A percentile compares a stretch with the other conserved stretches of the same genome.
Evolutionary conservation across 2,329 filamentous ascomycete species (phyloP).

Genomic region (Leptographium galeiforme): DNA sequence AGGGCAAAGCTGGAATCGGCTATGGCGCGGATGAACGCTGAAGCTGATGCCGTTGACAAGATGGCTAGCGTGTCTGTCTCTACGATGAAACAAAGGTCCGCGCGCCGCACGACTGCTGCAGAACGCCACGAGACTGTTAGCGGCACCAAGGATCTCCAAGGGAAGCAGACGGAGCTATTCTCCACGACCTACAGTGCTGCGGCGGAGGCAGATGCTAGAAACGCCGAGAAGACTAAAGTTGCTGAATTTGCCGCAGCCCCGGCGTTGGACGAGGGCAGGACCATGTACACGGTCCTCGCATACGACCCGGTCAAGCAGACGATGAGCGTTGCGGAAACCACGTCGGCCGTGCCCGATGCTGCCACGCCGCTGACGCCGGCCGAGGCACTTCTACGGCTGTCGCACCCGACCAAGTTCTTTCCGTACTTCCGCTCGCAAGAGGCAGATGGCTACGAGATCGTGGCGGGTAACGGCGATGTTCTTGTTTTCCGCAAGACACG

Average conservation of each 20-base stretch:
- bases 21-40: conserved; percentile 17
- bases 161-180: too few species aligned
- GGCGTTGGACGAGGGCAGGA: too few species aligned
- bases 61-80: conserved; percentile 15
- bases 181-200: too few species aligned
- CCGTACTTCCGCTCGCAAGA: conserved; percentile 47
- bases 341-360: conserved; percentile 35
- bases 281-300: conserved; percentile 50
- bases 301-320: conserved; percentile 47
- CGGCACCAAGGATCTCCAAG: too few species aligned
- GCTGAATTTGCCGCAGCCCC: too few species aligned
- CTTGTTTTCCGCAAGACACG: conserved; percentile 53
- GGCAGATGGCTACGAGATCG: conserved; percentile 51
- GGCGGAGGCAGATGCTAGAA: too few species aligned
- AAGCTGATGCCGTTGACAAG: conserved; percentile 17
- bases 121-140: conserved; percentile 2
- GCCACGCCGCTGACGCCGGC: conserved; percentile 41
- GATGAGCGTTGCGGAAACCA: conserved; percentile 46
- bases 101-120: background rate
- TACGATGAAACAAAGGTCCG: conserved; percentile 8
- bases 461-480: conserved; percentile 48
- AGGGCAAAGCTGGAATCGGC: conserved; percentile 17
- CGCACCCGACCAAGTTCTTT: conserved; percentile 51
- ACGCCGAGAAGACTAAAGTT: too few species aligned
- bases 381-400: conserved; percentile 45